Base-by-base conservation (phyloP, 768 basidiomycete genomes). In the Leccinum rimulosum region DNA sequence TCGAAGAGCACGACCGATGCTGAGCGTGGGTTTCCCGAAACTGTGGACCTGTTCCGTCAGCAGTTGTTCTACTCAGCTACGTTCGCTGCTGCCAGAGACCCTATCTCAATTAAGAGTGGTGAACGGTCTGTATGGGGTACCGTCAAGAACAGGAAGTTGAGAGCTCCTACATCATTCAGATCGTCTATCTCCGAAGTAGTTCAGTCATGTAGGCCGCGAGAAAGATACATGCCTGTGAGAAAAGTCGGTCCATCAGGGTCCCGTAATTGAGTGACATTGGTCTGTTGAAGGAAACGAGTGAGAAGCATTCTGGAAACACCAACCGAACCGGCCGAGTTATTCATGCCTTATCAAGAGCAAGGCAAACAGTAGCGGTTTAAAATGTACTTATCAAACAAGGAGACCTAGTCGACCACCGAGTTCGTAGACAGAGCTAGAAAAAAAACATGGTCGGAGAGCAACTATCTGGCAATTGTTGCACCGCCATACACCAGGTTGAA, bases 401-500 rank as follows among this genome's bases (percentile, higher is more conserved):
- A 81, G 17, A 88, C 83, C 64, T 89, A 85, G 58, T 88, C 84
- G 0, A 77, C 71, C n/a, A 66, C 4, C 3, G 67, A 68, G 17
- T 71, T 70, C 28, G 28, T 30, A 25, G 10, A 48, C 35, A 27
- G 3, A 10, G 6, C 10, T 64, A n/a, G n/a, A 40, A n/a, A 55
- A 3, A 19, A 15, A 11, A 11, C 31, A 48, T 2, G 11, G n/a
- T 11, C 11, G 8, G 8, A 47, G 36, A 14, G 35, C 79, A 87
- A 38, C 65, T 61, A 62, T 79, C 84, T 4, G 85, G 85, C 88
- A 78, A 31, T 86, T 30, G 85, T 87, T 22, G 84, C 87, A 33
- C 83, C 87, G 19, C 86, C 83, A 53, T 80, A 84, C 0, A 86
- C 88, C 60, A 82, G 83, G 73, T 88, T 83, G 70, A 85, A 89